Evolutionary conservation across 108 stramenopile species (phyloP).

Genomic region (Nannochloropsis granulata): DNA sequence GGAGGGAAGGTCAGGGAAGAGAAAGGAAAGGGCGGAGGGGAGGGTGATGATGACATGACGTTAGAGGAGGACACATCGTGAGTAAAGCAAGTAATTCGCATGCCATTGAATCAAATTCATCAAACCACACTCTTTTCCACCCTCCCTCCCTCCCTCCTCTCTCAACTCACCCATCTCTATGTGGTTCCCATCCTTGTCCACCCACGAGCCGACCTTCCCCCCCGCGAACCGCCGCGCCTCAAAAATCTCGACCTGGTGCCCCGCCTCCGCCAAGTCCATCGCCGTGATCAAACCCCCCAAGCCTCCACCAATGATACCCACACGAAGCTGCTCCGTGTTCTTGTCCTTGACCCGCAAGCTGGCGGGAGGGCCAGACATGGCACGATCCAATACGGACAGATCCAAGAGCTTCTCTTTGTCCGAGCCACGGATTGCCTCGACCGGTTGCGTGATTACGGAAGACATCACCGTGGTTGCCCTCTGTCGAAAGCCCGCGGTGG

Average conservation of each 20-base stretch:
- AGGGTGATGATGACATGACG: neutral
- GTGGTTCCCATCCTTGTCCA: slow-evolving; percentile 90
- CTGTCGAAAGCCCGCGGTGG: neutral
- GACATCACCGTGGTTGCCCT: too few species aligned
- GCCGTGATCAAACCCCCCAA: slow-evolving; percentile 83
- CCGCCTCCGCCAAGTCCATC: slow-evolving; percentile 88
- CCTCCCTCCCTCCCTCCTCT: neutral
- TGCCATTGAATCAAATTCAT: neutral
- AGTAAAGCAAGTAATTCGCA: neutral
- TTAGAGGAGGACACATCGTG: neutral
- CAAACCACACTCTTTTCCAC: neutral
- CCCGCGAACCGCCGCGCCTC: slow-evolving; percentile 78
- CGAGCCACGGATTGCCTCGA: slow-evolving; percentile 14
- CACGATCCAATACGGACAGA: slow-evolving; percentile 1
- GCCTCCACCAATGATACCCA: slow-evolving; percentile 76
- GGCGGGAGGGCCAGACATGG: neutral
- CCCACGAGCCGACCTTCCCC: slow-evolving; percentile 75
- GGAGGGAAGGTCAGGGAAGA: neutral
- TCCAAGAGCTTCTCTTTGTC: slow-evolving; percentile 19
- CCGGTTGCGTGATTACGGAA: neutral
- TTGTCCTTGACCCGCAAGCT: neutral
- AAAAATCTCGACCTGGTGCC: slow-evolving; percentile 85
- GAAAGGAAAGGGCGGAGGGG: neutral
- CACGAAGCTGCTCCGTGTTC: neutral
- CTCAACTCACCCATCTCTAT: slow-evolving; percentile 71